Evolutionary conservation across 805 yeast species (phyloP).

Genomic region (Saccharomyces mikatae): DNA sequence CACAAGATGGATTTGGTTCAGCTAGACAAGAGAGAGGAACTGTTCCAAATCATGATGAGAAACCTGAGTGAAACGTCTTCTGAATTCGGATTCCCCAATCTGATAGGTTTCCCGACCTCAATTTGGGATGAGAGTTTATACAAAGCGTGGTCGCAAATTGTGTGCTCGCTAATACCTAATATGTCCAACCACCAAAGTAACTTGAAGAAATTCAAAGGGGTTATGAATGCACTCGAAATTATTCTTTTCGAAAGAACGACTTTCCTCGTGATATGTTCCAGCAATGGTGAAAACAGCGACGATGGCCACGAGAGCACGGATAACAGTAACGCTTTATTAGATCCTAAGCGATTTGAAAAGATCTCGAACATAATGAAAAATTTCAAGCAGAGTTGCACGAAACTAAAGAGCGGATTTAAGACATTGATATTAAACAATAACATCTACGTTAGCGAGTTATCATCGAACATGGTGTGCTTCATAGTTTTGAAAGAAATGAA

Average conservation of each 20-base stretch:
- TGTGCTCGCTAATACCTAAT: conserved; percentile 89
- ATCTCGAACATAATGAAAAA: conserved; percentile 90
- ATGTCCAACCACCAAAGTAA: conserved; percentile 73
- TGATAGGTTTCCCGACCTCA: conserved; percentile 87
- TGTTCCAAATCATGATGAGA: conserved; percentile 77
- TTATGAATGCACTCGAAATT: conserved; percentile 80
- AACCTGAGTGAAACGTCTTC: conserved; percentile 67
- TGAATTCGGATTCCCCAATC: conserved; percentile 53
- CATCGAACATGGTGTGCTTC: conserved; percentile 55
- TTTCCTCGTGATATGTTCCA: conserved; percentile 52
- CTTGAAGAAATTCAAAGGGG: conserved; percentile 59
- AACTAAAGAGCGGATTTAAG: conserved; percentile 76
- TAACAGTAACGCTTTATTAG: conserved; percentile 35
- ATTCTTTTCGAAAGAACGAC: conserved; percentile 90
- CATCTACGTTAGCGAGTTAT: conserved; percentile 45
- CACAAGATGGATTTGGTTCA: conserved; percentile 97
- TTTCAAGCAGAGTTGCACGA: conserved; percentile 84
- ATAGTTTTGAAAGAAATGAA: conserved; percentile 43
- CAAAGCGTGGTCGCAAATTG: conserved; percentile 95
- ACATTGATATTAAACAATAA: conserved; percentile 61
- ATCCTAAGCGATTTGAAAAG: conserved; percentile 90
- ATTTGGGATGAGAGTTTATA: conserved; percentile 96
- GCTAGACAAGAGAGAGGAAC: conserved; percentile 72
- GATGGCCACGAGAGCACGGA: conserved; percentile 18
- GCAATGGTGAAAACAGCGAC: conserved; percentile 29